These are phyloP conservation scores for Pseudoscleropodium purum DNA, from an alignment of 225 moss, liverwort and hornwort species.

Conservation along the genomic window DNA sequence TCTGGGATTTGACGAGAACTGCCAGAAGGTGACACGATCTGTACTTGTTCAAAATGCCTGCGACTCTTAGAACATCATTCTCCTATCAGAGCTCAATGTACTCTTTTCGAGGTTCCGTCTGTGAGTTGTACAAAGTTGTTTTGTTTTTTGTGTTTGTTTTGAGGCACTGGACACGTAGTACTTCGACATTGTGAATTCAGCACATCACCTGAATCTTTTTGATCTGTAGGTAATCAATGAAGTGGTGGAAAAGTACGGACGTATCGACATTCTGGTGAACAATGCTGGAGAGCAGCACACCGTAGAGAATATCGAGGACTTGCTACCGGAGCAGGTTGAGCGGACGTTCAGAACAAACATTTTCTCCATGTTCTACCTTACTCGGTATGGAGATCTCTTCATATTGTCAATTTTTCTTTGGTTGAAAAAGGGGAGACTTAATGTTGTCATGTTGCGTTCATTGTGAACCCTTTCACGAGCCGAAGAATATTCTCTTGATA, in stretches of 20 bases:
- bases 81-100: neutral
- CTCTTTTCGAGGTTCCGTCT: too few species aligned
- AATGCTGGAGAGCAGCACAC: conserved; percentile 78
- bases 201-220: neutral
- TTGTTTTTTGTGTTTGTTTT: neutral
- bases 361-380: conserved; percentile 58
- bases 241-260: conserved; percentile 59
- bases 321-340: conserved; percentile 62
- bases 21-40: conserved; percentile 45
- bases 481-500: neutral
- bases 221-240: conserved; percentile 49
- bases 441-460: neutral
- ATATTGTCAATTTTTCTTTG: too few species aligned
- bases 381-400: conserved; percentile 12
- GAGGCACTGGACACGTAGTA: too few species aligned
- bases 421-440: too few species aligned
- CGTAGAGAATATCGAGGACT: conserved; percentile 59
- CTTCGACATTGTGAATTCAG: neutral
- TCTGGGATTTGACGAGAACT: conserved; percentile 70
- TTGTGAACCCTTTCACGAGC: neutral
- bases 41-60: neutral
- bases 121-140: neutral
- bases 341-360: conserved; percentile 75
- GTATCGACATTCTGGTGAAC: conserved; percentile 70
- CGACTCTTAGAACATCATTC: neutral